Evolutionary conservation across 257 asterid species (phyloP), one percentile per base, ranked within the genome.

Genomic region (Thymus quinquecostatus): DNA sequence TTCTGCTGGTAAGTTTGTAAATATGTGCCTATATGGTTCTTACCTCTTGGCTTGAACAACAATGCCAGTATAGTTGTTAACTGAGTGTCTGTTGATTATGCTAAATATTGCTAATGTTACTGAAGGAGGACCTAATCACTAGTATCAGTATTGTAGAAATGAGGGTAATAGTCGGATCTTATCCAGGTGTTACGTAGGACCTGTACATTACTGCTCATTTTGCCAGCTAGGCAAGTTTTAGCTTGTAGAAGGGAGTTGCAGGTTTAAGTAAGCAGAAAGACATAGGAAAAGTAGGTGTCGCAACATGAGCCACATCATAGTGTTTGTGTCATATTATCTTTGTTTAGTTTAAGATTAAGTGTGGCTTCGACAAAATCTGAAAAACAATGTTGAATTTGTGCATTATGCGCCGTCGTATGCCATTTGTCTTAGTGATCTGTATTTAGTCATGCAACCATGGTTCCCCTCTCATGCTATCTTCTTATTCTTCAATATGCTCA

Each of bases 1-100:
- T 94, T 82, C 85, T 94, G 38, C 87, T 94, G 96, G 97, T 94
- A 87, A 86, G n/a, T 10, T 36, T 40, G 6, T 30, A 34, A 62
- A 7, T 29, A 7, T 27, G 1, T 45, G 30, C 70, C 51, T 51
- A 33, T 21, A 62, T 48, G 10, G 48, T 13, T 60, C 8, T 2
- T 50, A 58, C 50, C 10, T 28, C 43, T 68, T 60, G 53, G 6
- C 60, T 27, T 28, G 12, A 8, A 6, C 66, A 40, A 57, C 61
- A 36, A 11, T n/a, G 55, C 60, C 60, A 28, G 30, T n/a, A 21
- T 13, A 29, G 30, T 43, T 29, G 32, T 40, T 56, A 29, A 34
- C 9, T 11, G 38, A 2, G 45, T 43, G 50, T 11, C 28, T 62
- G 51, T 11, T n/a, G 48, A 66, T 13, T 33, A 13, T 49, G 60